phyloP scores from a whole-genome alignment of 2,329 filamentous ascomycete species.

The Ceratocystis huliohia region DNA sequence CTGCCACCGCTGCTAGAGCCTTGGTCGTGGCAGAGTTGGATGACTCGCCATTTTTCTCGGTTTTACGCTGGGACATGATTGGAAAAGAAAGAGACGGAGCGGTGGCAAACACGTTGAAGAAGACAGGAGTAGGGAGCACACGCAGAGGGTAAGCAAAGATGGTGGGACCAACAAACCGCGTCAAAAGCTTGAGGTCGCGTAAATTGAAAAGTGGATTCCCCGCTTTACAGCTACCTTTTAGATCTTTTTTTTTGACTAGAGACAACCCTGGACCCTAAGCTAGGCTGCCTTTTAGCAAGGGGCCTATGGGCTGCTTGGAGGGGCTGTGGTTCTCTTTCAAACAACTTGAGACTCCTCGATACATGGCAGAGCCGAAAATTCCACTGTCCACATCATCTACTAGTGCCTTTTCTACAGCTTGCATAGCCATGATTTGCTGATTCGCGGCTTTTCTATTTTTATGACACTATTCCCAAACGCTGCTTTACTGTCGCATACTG shows the following conservation, averaged over 20 bases:
- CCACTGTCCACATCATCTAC: background rate
- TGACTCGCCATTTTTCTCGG: constrained; percentile 46
- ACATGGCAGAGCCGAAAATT: background rate
- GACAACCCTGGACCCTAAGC: background rate
- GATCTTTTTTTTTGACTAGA: no score
- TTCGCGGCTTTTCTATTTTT: background rate
- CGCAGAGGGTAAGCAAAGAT: no score
- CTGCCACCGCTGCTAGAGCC: constrained; percentile 38
- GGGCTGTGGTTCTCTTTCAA: background rate
- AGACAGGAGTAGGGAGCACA: background rate
- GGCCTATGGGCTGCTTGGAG: background rate
- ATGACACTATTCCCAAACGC: no score
- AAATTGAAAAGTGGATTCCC: constrained; percentile 7
- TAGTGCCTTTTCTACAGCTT: background rate
- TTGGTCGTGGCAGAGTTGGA: constrained; percentile 48
- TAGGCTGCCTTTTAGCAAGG: background rate
- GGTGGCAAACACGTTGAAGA: background rate
- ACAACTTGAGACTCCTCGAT: background rate
- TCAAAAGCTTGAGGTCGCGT: background rate
- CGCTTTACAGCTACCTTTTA: background rate
- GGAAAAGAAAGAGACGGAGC: background rate
- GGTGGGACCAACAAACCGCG: background rate
- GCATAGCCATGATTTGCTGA: background rate
- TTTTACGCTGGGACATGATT: constrained; percentile 38
- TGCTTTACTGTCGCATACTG: background rate